Evolutionary conservation across 2,329 filamentous ascomycete species (phyloP).

Genomic region (Apiospora rasikravindrae): DNA sequence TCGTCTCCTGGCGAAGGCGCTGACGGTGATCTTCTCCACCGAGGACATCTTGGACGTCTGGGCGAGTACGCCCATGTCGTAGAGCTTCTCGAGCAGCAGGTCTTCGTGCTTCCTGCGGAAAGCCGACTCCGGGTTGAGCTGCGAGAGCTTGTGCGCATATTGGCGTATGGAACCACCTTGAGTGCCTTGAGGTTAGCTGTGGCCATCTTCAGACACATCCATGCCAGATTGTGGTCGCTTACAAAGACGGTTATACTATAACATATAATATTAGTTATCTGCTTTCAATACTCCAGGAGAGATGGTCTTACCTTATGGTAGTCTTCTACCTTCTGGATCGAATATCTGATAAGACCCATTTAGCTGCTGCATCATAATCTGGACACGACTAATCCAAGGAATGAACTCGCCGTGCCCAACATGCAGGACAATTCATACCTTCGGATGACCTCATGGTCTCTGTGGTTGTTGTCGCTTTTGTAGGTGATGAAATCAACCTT

Average conservation of each 20-base stretch:
- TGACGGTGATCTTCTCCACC: conserved; percentile 90
- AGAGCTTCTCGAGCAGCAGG: conserved; percentile 87
- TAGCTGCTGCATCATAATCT: conserved; percentile 63
- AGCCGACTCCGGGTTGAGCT: conserved; percentile 79
- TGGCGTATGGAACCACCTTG: conserved; percentile 62
- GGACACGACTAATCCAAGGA: not conserved
- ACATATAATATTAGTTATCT: not conserved
- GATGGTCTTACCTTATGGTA: conserved; percentile 60
- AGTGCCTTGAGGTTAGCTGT: conserved; percentile 24
- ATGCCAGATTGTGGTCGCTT: not conserved
- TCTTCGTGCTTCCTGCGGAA: conserved; percentile 84
- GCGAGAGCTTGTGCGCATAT: conserved; percentile 84
- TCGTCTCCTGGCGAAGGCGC: conserved; percentile 81
- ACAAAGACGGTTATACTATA: conserved; percentile 51
- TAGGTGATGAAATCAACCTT: conserved; percentile 93
- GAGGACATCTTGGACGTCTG: conserved; percentile 78
- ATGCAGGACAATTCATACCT: not conserved
- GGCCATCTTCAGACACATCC: not conserved
- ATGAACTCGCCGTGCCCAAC: not conserved
- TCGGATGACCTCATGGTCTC: conserved; percentile 63
- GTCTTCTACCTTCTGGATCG: conserved; percentile 87
- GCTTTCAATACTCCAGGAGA: not conserved
- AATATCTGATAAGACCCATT: conserved; percentile 64
- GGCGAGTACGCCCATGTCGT: conserved; percentile 87
- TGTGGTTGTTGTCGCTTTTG: conserved; percentile 86